phyloP scores from a whole-genome alignment of 805 yeast species.

The Sugiyamaella qingdaonensis region DNA sequence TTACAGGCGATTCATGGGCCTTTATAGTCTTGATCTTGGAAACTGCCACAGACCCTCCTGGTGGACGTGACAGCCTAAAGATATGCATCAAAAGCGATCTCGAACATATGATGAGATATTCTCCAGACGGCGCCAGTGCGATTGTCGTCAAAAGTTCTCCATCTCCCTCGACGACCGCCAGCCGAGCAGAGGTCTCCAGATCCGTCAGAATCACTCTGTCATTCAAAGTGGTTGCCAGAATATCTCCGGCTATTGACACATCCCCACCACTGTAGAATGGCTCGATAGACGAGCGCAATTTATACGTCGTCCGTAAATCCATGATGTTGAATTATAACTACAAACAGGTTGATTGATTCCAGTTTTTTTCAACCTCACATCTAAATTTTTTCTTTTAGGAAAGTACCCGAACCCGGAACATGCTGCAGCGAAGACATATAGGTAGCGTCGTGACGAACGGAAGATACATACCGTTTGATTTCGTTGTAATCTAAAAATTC shows the following conservation, averaged over 20 bases:
- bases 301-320: conserved; percentile 40
- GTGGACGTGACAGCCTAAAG: conserved; percentile 42
- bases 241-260: conserved; percentile 59
- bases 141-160: conserved; percentile 75
- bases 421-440: too few species aligned
- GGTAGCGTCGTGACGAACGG: too few species aligned
- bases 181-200: conserved; percentile 49
- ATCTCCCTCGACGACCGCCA: conserved; percentile 74
- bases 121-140: conserved; percentile 72
- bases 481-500: too few species aligned
- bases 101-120: conserved; percentile 64
- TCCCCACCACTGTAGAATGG: conserved; percentile 90
- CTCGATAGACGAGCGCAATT: conserved; percentile 45
- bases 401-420: neutral
- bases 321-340: neutral
- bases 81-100: conserved; percentile 79
- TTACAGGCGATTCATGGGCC: conserved; percentile 68
- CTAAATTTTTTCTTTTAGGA: conserved; percentile 1
- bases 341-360: neutral
- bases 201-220: conserved; percentile 74
- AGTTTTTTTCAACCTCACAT: neutral
- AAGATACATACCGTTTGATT: too few species aligned
- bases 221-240: conserved; percentile 73
- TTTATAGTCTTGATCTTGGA: conserved; percentile 27
- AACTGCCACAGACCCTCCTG: conserved; percentile 22